Percentiles rank a stretch among this genome's conserved stretches.
phyloP scores from a whole-genome alignment of 2,329 filamentous ascomycete species.

The Arthrobotrys entomopaga region DNA sequence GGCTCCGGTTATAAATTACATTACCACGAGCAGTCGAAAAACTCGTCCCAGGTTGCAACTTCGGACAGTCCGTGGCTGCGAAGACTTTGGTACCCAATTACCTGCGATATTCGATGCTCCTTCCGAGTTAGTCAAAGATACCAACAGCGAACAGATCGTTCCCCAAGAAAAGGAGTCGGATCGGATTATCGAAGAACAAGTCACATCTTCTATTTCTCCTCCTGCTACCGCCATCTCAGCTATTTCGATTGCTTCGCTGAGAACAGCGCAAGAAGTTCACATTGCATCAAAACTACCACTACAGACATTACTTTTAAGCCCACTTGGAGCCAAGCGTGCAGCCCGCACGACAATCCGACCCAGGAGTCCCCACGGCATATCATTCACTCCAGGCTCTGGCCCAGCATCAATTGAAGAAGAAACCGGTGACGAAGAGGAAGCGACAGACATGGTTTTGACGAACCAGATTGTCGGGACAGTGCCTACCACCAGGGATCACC shows the following conservation, averaged over 20 bases:
- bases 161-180: constrained; percentile 4
- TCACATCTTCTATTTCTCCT: no score
- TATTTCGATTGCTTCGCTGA: constrained; percentile 22
- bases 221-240: constrained; percentile 19
- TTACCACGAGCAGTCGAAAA: constrained; percentile 18
- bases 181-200: no score
- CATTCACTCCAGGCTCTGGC: constrained; percentile 18
- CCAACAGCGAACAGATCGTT: neutral
- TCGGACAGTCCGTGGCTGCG: constrained; percentile 10
- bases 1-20: constrained; percentile 7
- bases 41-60: constrained; percentile 46
- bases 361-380: constrained; percentile 1
- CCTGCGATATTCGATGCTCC: constrained; percentile 5
- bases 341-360: neutral
- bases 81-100: neutral
- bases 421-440: constrained; percentile 30
- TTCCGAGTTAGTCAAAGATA: neutral
- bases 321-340: constrained; percentile 27
- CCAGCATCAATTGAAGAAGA: constrained; percentile 3
- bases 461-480: constrained; percentile 20
- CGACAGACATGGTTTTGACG: constrained; percentile 44
- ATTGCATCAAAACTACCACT: constrained; percentile 33
- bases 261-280: constrained; percentile 25
- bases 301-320: constrained; percentile 38
- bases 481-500: constrained; percentile 24